A percentile compares a stretch with the other conserved stretches of the same genome.
Evolutionary conservation across 2,329 filamentous ascomycete species (phyloP).

Genomic region (Botrytis paeoniae): DNA sequence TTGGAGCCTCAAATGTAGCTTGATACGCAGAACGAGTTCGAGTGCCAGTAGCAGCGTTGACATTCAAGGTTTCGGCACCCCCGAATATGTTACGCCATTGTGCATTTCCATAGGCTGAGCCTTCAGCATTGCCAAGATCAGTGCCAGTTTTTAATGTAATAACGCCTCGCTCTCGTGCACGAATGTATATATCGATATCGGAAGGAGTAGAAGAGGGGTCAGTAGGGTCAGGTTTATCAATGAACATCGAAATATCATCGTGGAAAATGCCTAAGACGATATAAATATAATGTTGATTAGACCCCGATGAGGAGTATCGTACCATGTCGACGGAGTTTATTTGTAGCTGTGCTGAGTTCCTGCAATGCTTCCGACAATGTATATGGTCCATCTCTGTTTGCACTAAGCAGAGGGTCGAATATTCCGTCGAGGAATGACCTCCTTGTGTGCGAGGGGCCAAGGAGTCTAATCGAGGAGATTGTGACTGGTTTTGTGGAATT

Average conservation of each 20-base stretch:
- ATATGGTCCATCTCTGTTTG: constrained; percentile 63
- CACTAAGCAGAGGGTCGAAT: constrained; percentile 72
- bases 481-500: constrained; percentile 86
- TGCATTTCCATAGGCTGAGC: constrained; percentile 85
- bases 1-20: constrained; percentile 76
- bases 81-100: constrained; percentile 91
- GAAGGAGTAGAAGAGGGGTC: constrained; percentile 68
- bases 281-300: constrained; percentile 1
- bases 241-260: constrained; percentile 74
- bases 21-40: constrained; percentile 90
- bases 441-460: constrained; percentile 81
- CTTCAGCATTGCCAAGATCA: constrained; percentile 89
- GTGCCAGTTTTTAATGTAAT: constrained; percentile 92
- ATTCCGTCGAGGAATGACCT: constrained; percentile 78
- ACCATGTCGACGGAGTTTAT: constrained; percentile 80
- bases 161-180: constrained; percentile 73
- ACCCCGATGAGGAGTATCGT: constrained; percentile 35
- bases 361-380: constrained; percentile 77
- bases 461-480: constrained; percentile 78
- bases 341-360: constrained; percentile 66
- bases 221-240: constrained; percentile 70
- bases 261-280: constrained; percentile 73
- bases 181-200: constrained; percentile 78
- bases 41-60: constrained; percentile 86
- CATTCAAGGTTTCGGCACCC: constrained; percentile 82